Evolutionary conservation across 768 basidiomycete species (phyloP), one percentile per base, ranked within the genome.

Genomic region (Zangia roseola): DNA sequence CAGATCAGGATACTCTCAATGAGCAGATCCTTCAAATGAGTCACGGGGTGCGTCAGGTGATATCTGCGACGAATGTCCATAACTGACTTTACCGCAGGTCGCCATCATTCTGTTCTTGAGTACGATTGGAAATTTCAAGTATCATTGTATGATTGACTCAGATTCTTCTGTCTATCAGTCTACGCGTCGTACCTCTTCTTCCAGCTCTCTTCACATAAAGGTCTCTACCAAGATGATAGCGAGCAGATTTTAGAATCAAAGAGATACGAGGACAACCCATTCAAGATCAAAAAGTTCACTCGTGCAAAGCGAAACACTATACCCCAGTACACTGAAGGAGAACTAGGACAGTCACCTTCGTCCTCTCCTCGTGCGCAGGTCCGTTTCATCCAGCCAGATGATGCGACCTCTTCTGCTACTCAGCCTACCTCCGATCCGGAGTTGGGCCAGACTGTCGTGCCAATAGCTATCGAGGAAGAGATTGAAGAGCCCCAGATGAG

Each of bases 91-190:
- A 17, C 41, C 20, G 1, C 52, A 88, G 86, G 84, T 88, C 5
- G 81, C 91, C 4, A 73, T 94, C 41, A 77, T 93, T 44, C 74
- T 93, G 6, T 73, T 93, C n/a, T 73, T 86, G 62, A 84, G 88
- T 90, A 62, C 35, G 82, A 63, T 54, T 14, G n/a, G 17, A n/a
- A 10, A 25, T 39, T 26, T 37, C 31, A 21, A 10, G 21, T 17
- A 12, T 42, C 23, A 23, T 20, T 30, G 6, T 21, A 36, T n/a
- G 45, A 13, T 31, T 42, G 45, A 53, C 40, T n/a, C 3, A 28
- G 28, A 49, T 37, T 21, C 48, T 48, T 23, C 17, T 26, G 17
- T 24, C n/a, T 10, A 50, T 8, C 42, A 90, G 88, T 90, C 51
- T 93, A 94, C 58, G 62, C 58, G 2, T 76, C 74, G n/a, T 91